phyloP scores from a whole-genome alignment of 2,329 filamentous ascomycete genomes.

The Aureobasidium sp. region DNA sequence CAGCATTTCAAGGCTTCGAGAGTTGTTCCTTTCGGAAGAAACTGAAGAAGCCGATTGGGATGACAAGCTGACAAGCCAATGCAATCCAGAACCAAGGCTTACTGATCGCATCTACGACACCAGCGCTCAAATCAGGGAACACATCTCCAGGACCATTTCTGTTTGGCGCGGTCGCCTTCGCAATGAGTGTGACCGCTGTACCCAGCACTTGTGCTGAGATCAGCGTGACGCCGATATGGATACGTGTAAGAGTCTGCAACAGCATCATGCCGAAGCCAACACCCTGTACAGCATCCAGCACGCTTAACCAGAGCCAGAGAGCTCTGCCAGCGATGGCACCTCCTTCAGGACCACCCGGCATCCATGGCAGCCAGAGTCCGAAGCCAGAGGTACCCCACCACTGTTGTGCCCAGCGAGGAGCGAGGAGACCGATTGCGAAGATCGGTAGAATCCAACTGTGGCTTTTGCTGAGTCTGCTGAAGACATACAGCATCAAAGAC shows the following conservation, averaged over 20 bases:
- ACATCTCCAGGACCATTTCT: slow-evolving; percentile 52
- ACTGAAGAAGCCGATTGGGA: slow-evolving; percentile 50
- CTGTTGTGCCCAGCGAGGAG: slow-evolving; percentile 60
- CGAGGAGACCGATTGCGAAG: slow-evolving; percentile 58
- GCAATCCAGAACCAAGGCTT: slow-evolving; percentile 55
- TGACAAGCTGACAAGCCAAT: slow-evolving; percentile 47
- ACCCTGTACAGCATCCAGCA: slow-evolving; percentile 56
- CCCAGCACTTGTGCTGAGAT: slow-evolving; percentile 55
- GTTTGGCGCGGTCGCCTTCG: slow-evolving; percentile 53
- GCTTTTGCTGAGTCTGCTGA: slow-evolving; percentile 49
- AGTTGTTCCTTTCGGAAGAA: slow-evolving; percentile 53
- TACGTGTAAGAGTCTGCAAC: slow-evolving; percentile 50
- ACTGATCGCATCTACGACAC: slow-evolving; percentile 37
- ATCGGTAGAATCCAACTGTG: slow-evolving; percentile 61
- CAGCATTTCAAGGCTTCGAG: slow-evolving; percentile 39
- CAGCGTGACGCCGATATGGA: slow-evolving; percentile 56
- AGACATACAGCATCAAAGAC: slow-evolving; percentile 43
- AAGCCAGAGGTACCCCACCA: slow-evolving; percentile 56
- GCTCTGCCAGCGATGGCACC: slow-evolving; percentile 49
- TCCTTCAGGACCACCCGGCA: slow-evolving; percentile 41
- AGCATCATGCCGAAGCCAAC: slow-evolving; percentile 62
- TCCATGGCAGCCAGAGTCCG: slow-evolving; percentile 56
- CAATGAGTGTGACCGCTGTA: slow-evolving; percentile 53
- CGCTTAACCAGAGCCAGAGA: slow-evolving; percentile 60
- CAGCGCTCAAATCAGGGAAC: slow-evolving; percentile 52